Conservation (phyloP, 352 stramenopile genomes). For the Phytophthora macrochlamydospora region DNA sequence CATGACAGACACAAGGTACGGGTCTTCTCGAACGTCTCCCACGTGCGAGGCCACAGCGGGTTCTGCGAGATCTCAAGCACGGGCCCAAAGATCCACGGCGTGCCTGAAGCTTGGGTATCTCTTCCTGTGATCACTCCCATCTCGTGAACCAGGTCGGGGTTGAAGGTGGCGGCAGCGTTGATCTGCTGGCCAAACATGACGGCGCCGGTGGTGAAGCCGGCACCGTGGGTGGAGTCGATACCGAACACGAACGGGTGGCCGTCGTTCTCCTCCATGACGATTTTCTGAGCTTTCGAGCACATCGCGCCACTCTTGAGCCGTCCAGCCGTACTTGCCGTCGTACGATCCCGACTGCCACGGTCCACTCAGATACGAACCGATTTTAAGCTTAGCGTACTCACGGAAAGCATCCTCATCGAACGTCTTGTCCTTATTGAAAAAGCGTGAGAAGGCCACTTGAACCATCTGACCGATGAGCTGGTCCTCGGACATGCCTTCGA, state of each 20-base stretch:
- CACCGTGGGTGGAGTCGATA: conserved; percentile 89
- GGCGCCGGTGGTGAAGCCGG: conserved; percentile 81
- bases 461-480: conserved; percentile 87
- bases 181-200: conserved; percentile 89
- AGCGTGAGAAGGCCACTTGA: conserved; percentile 80
- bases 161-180: conserved; percentile 89
- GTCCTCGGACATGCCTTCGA: conserved; percentile 36
- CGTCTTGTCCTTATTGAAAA: conserved; percentile 65
- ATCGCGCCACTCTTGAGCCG: conserved; percentile 66
- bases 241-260: conserved; percentile 83
- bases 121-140: conserved; percentile 74
- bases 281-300: conserved; percentile 77
- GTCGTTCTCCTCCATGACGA: conserved; percentile 67
- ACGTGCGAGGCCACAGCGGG: conserved; percentile 85
- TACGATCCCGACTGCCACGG: conserved; percentile 33
- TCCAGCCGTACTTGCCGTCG: conserved; percentile 51
- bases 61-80: conserved; percentile 87
- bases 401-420: conserved; percentile 67
- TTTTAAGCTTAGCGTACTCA: conserved; percentile 72
- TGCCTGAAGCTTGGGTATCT: conserved; percentile 85
- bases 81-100: conserved; percentile 91
- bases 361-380: conserved; percentile 90
- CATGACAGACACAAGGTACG: conserved; percentile 76
- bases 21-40: conserved; percentile 94
- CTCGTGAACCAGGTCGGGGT: conserved; percentile 64